Conservation (phyloP, 2,329 filamentous ascomycete species). For the Alternaria solani region DNA sequence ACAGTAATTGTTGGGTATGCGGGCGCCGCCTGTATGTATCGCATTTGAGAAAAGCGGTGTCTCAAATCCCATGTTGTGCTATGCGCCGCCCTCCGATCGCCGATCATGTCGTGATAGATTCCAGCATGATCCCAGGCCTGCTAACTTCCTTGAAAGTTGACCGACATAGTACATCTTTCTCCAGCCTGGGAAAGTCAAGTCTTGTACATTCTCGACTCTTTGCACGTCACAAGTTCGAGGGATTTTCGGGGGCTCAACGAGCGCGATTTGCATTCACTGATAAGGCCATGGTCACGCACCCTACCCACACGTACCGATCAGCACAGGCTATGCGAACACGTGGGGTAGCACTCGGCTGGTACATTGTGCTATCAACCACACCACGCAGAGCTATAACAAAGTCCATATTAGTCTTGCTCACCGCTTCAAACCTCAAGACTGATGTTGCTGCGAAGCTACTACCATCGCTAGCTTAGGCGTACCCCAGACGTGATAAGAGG, state of each 20-base stretch:
- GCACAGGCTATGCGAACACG: conserved; percentile 19
- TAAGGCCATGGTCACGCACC: conserved; percentile 18
- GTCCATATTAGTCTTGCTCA: not conserved
- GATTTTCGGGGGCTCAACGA: not conserved
- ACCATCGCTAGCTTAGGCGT: not conserved
- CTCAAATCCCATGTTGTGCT: conserved; percentile 16
- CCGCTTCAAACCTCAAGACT: conserved; percentile 1
- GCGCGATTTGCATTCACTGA: conserved; percentile 7
- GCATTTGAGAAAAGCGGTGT: conserved; percentile 17
- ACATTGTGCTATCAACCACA: not conserved
- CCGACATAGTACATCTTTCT: not conserved
- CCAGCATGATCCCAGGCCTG: conserved; percentile 1
- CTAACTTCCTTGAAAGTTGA: not conserved
- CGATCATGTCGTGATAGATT: conserved; percentile 5
- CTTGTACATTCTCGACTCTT: not conserved
- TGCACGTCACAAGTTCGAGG: conserved; percentile 5
- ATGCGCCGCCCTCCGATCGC: conserved; percentile 10
- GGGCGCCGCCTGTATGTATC: not conserved
- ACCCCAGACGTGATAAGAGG: conserved; percentile 10
- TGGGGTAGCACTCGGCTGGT: conserved; percentile 11
- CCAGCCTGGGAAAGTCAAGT: not conserved
- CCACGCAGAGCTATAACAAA: not conserved
- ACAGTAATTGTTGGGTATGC: not conserved
- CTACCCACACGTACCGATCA: conserved; percentile 17
- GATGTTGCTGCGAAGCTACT: not conserved